phyloP scores from a whole-genome alignment of 2,329 filamentous ascomycete genomes.

The Harringtonia lauricola region DNA sequence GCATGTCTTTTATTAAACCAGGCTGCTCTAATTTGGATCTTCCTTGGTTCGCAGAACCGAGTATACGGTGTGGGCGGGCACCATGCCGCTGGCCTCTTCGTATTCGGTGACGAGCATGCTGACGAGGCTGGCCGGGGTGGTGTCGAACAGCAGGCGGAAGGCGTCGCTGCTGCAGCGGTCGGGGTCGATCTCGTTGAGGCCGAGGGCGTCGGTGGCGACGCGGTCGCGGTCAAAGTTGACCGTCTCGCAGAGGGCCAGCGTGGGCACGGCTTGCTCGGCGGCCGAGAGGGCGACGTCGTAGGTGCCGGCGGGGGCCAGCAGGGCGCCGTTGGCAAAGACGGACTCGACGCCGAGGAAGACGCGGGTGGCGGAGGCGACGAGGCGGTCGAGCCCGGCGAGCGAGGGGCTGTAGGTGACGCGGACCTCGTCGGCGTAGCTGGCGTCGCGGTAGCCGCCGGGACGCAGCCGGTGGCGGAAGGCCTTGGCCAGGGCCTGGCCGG shows the following conservation, averaged over 20 bases:
- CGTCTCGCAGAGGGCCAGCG: slow-evolving; percentile 85
- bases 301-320: slow-evolving; percentile 82
- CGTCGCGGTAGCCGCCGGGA: background rate
- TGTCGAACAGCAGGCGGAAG: slow-evolving; percentile 73
- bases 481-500: slow-evolving; percentile 52
- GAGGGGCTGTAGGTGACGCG: slow-evolving; percentile 70
- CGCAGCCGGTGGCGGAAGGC: slow-evolving; percentile 32
- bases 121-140: slow-evolving; percentile 78
- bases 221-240: slow-evolving; percentile 85
- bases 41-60: slow-evolving; percentile 46
- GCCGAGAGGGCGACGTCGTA: slow-evolving; percentile 79
- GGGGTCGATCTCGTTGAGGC: slow-evolving; percentile 82
- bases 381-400: slow-evolving; percentile 63
- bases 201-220: slow-evolving; percentile 83
- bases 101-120: slow-evolving; percentile 88
- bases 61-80: slow-evolving; percentile 78
- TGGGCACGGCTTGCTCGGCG: slow-evolving; percentile 61
- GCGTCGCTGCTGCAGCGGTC: slow-evolving; percentile 48
- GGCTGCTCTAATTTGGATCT: slow-evolving; percentile 33
- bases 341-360: slow-evolving; percentile 82
- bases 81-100: slow-evolving; percentile 78
- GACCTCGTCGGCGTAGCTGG: background rate
- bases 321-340: slow-evolving; percentile 87
- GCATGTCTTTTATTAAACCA: too few species aligned
- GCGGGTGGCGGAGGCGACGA: slow-evolving; percentile 54